Conservation (phyloP, 306 rosid genomes). For the Quercus dentata region DNA sequence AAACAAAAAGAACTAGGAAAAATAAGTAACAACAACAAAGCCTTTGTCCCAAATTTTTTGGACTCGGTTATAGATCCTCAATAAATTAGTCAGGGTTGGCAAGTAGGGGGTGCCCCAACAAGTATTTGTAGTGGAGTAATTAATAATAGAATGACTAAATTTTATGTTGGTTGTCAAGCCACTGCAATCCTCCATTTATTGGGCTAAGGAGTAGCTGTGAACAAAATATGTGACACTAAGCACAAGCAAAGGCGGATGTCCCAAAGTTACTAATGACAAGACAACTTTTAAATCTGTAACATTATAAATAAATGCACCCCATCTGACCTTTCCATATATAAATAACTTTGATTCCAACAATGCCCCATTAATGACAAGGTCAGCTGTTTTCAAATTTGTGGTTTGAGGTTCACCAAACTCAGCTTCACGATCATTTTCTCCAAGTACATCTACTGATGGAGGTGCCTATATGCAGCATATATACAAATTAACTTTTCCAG, state of each 20-base stretch:
- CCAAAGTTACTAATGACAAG: background rate
- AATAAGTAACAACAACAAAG: no score
- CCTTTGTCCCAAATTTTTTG: no score
- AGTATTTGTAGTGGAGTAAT: no score
- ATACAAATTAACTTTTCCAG: slow-evolving; percentile 13
- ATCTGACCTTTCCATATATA: slow-evolving; percentile 84
- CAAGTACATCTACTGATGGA: slow-evolving; percentile 55
- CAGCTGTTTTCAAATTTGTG: slow-evolving; percentile 49
- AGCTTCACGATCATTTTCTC: slow-evolving; percentile 35
- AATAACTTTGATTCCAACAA: slow-evolving; percentile 70
- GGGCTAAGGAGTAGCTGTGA: no score
- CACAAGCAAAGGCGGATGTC: slow-evolving; percentile 5
- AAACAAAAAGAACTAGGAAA: background rate
- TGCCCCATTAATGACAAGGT: slow-evolving; percentile 83
- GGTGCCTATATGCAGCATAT: slow-evolving; percentile 58
- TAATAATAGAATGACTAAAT: no score
- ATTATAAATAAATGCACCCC: slow-evolving; percentile 12
- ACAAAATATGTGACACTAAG: background rate
- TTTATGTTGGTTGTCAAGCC: no score
- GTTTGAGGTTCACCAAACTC: slow-evolving; percentile 36
- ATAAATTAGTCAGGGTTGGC: no score
- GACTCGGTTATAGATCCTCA: no score
- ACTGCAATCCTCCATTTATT: no score
- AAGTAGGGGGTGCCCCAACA: no score
- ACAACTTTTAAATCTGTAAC: background rate